Percentiles rank a stretch among this genome's conserved stretches.
Conservation (phyloP, 176 grass and related monocot genomes). For the Miscanthus lutarioriparius region DNA sequence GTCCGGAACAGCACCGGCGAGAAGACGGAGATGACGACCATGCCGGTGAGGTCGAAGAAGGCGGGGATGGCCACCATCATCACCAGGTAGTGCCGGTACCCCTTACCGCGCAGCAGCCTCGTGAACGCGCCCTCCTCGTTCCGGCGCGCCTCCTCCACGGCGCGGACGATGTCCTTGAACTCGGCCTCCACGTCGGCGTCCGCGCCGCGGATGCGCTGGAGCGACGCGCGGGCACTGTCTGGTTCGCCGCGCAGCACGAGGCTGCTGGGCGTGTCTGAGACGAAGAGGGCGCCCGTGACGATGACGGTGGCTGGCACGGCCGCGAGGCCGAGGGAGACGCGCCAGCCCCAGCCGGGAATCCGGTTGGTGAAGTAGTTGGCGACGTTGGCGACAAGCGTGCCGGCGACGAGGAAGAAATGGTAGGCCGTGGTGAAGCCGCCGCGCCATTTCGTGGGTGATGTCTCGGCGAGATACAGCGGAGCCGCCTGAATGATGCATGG, state of each 20-base stretch:
- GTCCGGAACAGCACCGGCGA: constrained; percentile 49
- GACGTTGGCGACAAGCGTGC: neutral
- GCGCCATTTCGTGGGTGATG: constrained; percentile 3
- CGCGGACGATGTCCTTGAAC: constrained; percentile 45
- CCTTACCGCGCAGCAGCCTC: neutral
- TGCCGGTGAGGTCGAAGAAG: constrained; percentile 58
- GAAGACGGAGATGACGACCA: constrained; percentile 55
- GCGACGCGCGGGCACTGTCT: neutral
- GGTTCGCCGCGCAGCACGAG: neutral
- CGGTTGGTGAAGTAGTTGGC: constrained; percentile 8
- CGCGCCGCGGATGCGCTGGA: neutral
- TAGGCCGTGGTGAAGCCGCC: neutral
- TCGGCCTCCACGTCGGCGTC: neutral
- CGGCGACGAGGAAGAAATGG: neutral
- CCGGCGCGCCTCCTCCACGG: constrained; percentile 29
- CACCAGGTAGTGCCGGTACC: constrained; percentile 56
- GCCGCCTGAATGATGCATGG: constrained; percentile 3
- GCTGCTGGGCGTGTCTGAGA: constrained; percentile 7
- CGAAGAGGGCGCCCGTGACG: neutral
- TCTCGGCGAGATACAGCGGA: constrained; percentile 14
- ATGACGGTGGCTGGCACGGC: neutral
- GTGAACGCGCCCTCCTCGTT: constrained; percentile 45
- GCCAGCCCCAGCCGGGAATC: constrained; percentile 11
- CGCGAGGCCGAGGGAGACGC: neutral
- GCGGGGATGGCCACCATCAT: constrained; percentile 46